phyloP scores from a whole-genome alignment of 441 rosid species.

The Corymbia calophylla region DNA sequence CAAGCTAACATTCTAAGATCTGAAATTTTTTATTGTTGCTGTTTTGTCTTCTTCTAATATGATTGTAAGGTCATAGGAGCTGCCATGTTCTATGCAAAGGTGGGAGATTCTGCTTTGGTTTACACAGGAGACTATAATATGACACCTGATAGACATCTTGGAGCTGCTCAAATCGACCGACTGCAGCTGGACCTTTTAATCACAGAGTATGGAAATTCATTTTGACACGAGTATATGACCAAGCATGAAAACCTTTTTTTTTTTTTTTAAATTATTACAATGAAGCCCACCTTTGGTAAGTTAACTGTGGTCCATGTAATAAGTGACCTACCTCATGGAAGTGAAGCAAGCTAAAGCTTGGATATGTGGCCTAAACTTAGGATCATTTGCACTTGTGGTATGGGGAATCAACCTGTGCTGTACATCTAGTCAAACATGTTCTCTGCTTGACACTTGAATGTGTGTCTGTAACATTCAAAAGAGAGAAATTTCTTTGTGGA shows the following conservation, averaged over 20 bases:
- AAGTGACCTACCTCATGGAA: neutral
- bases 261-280: neutral
- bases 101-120: constrained; percentile 80
- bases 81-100: constrained; percentile 95
- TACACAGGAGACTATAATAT: constrained; percentile 98
- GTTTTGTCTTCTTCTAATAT: constrained; percentile 3
- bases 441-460: neutral
- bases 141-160: constrained; percentile 99
- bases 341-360: neutral
- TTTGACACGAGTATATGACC: neutral
- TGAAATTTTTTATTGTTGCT: neutral
- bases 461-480: neutral
- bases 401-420: neutral
- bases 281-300: neutral
- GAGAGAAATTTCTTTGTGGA: neutral
- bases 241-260: neutral
- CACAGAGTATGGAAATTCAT: constrained; percentile 60
- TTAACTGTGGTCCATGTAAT: neutral
- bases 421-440: neutral
- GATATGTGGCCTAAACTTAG: neutral
- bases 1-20: neutral
- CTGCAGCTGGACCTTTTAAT: constrained; percentile 82
- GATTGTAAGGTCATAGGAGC: constrained; percentile 84
- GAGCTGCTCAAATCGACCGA: constrained; percentile 91
- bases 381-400: neutral